Base-by-base conservation (phyloP, 169 alveolate species). In the Eimeria praecox region DNA sequence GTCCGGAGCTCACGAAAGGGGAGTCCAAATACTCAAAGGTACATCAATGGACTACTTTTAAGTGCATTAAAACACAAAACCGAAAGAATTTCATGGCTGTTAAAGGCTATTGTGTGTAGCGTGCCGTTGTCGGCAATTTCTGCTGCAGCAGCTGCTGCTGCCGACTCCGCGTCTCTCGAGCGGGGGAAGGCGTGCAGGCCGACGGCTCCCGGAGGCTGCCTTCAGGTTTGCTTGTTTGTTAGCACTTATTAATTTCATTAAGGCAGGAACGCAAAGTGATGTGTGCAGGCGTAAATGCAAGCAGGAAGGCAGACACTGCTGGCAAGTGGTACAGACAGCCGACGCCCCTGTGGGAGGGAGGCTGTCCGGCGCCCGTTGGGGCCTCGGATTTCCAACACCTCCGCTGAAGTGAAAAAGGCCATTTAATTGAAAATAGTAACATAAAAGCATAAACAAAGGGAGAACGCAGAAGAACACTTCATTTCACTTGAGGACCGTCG, bases 111-210 rank as follows among this genome's bases (percentile, higher is more conserved):
- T 8, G 12, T 56, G 66, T 56, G 24, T 16, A 56, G 66, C 66
- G 8, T 56, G 66, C 66, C 66, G 20, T 20, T 62, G 14, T 27
- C 73, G 33, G 35, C 33, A 24, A 27, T 10, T 16, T 2, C 66
- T 62, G 73, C 40, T 20, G 73, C 73, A 27, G 73, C 38, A 27
- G 73, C 38, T 62, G 73, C 14, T 27, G 73, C 73, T 62, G 73
- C 73, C 73, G 73, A 62, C 73, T 62, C 73, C 38, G 16, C 73
- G 73, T 62, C 73, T 62, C 73, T 62, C 73, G 73, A 20, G 40
- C 38, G 38, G 22, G 38, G 66, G 20, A 56, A 20, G 66, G 24
- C 66, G 73, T 38, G 40, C n/a, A 18, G 27, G 66, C 27, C 12
- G 27, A 27, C 66, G 27, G 66, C 66, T 2, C n/a, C 66, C 8